phyloP scores from a whole-genome alignment of 805 yeast genomes.

The Wickerhamiella qilinensis region DNA sequence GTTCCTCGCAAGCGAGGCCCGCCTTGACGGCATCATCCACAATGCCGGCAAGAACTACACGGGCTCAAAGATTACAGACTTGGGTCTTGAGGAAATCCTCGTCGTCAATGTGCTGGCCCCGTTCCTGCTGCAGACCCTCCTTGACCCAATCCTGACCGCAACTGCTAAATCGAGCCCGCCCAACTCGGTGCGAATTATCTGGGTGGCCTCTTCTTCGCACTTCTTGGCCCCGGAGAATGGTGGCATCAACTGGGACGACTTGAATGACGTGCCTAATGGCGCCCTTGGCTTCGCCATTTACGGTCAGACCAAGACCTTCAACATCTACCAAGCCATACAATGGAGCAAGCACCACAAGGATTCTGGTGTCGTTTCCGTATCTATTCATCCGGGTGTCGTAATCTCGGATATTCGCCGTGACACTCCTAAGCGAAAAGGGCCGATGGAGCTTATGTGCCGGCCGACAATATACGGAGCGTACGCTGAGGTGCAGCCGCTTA shows the following conservation, averaged over 20 bases:
- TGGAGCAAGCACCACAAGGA: conserved; percentile 23
- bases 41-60: conserved; percentile 20
- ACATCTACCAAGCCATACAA: conserved; percentile 23
- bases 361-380: conserved; percentile 19
- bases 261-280: conserved; percentile 17
- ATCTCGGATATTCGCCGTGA: conserved; percentile 24
- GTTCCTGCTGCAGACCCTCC: conserved; percentile 24
- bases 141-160: conserved; percentile 21
- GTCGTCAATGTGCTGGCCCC: conserved; percentile 33
- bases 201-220: conserved; percentile 30
- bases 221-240: conserved; percentile 19
- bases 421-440: conserved; percentile 8
- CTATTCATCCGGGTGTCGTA: conserved; percentile 30
- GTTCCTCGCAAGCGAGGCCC: conserved; percentile 14
- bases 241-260: conserved; percentile 27
- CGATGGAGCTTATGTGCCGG: conserved; percentile 9
- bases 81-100: conserved; percentile 21
- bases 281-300: conserved; percentile 18
- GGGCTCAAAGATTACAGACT: conserved; percentile 7
- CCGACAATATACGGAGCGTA: conserved; percentile 28
- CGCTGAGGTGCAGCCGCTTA: conserved; percentile 28
- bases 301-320: conserved; percentile 33
- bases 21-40: conserved; percentile 23
- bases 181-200: conserved; percentile 25
- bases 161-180: conserved; percentile 21